Evolutionary conservation across 148 eudicot genomes (phyloP).

Genomic region (Pharnaceum exiguum): DNA sequence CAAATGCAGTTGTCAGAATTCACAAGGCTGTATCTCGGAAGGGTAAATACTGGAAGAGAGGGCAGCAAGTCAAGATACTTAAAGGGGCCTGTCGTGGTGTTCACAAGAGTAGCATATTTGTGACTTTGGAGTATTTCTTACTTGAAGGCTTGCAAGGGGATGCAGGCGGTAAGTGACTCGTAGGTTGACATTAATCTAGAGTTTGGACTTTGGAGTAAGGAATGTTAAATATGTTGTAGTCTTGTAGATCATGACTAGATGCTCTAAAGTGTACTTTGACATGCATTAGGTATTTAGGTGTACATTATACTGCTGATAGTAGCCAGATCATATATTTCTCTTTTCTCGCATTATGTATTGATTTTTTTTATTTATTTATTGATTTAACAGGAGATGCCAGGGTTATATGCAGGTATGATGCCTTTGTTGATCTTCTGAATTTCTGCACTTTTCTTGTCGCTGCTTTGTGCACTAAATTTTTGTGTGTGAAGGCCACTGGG

Average conservation of each 20-base stretch:
- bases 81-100: constrained; percentile 65
- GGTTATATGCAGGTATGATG: constrained; percentile 59
- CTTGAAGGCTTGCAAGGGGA: constrained; percentile 65
- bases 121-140: constrained; percentile 55
- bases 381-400: constrained; percentile 76
- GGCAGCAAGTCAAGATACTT: constrained; percentile 57
- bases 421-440: neutral
- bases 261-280: too few relatives aligned
- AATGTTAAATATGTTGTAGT: neutral
- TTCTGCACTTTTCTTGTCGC: neutral
- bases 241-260: neutral
- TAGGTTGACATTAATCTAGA: too few relatives aligned
- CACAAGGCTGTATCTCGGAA: constrained; percentile 43
- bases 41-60: constrained; percentile 53
- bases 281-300: too few relatives aligned
- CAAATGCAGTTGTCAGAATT: constrained; percentile 53
- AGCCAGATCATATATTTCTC: too few relatives aligned
- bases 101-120: constrained; percentile 46
- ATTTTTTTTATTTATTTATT: too few relatives aligned
- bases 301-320: too few relatives aligned
- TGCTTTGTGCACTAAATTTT: constrained; percentile 6
- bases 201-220: too few relatives aligned
- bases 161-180: constrained; percentile 59
- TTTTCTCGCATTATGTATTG: too few relatives aligned
- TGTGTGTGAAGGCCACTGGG: constrained; percentile 50